phyloP scores from a whole-genome alignment of 805 yeast species.

The Spathaspora passalidarum region DNA sequence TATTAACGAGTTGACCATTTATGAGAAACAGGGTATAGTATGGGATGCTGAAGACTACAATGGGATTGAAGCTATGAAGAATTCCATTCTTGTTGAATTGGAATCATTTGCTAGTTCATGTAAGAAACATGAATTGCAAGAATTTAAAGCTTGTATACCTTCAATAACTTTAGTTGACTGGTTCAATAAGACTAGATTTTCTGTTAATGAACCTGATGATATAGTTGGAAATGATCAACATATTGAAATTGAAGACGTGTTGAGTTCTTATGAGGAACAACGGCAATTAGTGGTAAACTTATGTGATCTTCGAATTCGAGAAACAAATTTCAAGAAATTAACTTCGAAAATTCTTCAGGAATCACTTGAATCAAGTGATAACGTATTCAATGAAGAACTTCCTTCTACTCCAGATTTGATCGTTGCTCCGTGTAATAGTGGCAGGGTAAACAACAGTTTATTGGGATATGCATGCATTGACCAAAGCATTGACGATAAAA shows the following conservation, averaged over 20 bases:
- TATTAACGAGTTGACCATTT: slow-evolving; percentile 16
- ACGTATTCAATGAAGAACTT: slow-evolving; percentile 7
- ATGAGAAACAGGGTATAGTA: slow-evolving; percentile 19
- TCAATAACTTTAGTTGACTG: slow-evolving; percentile 14
- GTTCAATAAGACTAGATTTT: slow-evolving; percentile 2
- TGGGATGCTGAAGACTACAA: slow-evolving; percentile 15
- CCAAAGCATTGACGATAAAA: neutral
- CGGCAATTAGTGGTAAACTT: slow-evolving; percentile 15
- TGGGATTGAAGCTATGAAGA: slow-evolving; percentile 13
- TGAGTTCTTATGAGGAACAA: slow-evolving; percentile 6
- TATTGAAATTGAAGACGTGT: slow-evolving; percentile 4
- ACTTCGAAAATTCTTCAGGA: neutral
- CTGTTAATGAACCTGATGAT: slow-evolving; percentile 6
- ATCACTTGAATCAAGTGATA: slow-evolving; percentile 1
- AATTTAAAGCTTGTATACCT: slow-evolving; percentile 13
- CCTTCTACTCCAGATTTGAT: slow-evolving; percentile 16
- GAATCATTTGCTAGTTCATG: slow-evolving; percentile 14
- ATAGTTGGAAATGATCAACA: neutral
- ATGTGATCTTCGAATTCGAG: slow-evolving; percentile 14
- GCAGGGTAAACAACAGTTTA: slow-evolving; percentile 4
- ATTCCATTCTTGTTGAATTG: slow-evolving; percentile 18
- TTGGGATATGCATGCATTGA: slow-evolving; percentile 12
- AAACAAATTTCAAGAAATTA: slow-evolving; percentile 2
- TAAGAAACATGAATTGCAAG: slow-evolving; percentile 9
- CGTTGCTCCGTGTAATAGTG: slow-evolving; percentile 10